A percentile compares a stretch with the other conserved stretches of the same genome.
Evolutionary conservation across 2,329 filamentous ascomycete species (phyloP).

Genomic region (Rasamsonia emersonii): DNA sequence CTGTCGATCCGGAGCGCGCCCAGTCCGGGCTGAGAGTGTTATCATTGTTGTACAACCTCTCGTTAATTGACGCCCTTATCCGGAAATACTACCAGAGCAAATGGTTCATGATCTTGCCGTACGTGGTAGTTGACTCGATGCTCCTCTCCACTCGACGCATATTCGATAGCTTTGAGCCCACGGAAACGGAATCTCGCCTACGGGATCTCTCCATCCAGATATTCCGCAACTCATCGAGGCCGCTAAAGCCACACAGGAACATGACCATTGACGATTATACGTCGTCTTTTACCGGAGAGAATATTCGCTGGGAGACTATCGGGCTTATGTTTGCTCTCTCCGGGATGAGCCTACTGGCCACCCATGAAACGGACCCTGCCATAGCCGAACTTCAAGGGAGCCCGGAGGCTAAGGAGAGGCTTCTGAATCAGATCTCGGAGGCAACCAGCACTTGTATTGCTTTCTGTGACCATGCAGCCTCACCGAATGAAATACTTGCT

Average conservation of each 20-base stretch:
- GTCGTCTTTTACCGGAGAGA: slow-evolving; percentile 12
- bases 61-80: slow-evolving; percentile 17
- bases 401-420: slow-evolving; percentile 17
- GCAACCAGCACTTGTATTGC: slow-evolving; percentile 25
- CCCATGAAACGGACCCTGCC: slow-evolving; percentile 22
- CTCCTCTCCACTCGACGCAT: slow-evolving; percentile 17
- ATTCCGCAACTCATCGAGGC: slow-evolving; percentile 22
- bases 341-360: slow-evolving; percentile 26
- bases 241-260: slow-evolving; percentile 15
- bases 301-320: slow-evolving; percentile 17
- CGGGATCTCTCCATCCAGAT: slow-evolving; percentile 19
- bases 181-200: slow-evolving; percentile 18
- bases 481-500: slow-evolving; percentile 24
- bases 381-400: slow-evolving; percentile 12
- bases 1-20: slow-evolving; percentile 20
- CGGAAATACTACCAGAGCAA: slow-evolving; percentile 17
- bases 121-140: slow-evolving; percentile 17
- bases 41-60: slow-evolving; percentile 19
- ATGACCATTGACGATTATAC: slow-evolving; percentile 27
- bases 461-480: slow-evolving; percentile 25
- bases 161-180: slow-evolving; percentile 17
- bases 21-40: slow-evolving; percentile 23
- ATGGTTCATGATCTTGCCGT: slow-evolving; percentile 17
- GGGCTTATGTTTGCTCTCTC: slow-evolving; percentile 30
- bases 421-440: slow-evolving; percentile 23